Base-by-base conservation (phyloP, 352 stramenopile species). In the Phytophthora syringae region DNA sequence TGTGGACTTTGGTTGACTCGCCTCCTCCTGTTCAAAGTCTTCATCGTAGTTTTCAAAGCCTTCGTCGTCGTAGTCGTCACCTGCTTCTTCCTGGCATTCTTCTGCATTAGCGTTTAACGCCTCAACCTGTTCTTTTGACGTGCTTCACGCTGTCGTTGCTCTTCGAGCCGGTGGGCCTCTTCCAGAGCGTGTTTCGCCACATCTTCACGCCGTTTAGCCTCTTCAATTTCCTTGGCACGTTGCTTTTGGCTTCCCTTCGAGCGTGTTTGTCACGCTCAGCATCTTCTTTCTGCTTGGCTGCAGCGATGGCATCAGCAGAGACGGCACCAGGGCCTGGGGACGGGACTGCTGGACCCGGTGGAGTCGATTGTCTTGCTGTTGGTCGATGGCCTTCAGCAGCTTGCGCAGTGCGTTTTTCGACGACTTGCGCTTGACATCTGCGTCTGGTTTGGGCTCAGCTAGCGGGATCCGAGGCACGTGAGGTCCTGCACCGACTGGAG, bases 21-120 rank as follows among this genome's bases (percentile, higher is more conserved):
- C 45, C 13, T 80, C 58, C 34, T 83, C 71, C 7, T 77, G 63
- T 24, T 85, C 76, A 57, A 84, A 82, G 45, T 89, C 81, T 44
- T 88, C 84, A 37, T 85, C 76, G 37, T 82, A 82, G 47, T 90
- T 82, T 53, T 88, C 84, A 70, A 90, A 92, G 1, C 68, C 83
- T 6, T 92, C 83, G 32, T 90, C 79, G 4, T 81, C 79, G 42
- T 92, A 90, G 3, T 88, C 83, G 12, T 83, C 76, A 7, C 69
- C 68, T 2, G 67, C 52, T 21, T 87, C 84, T 72, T 92, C 84
- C 34, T 89, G 80, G 11, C 81, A 87, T 39, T 89, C 80, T 37
- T 92, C 80, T 12, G 81, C 84, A 50, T 92, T 92, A 6, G 84
- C 84, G 54, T 90, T 90, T 13, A 92, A 57, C 12, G 65, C 79